Evolutionary conservation across 768 basidiomycete species (phyloP), one percentile per base, ranked within the genome.

Genomic region (Boletus huronensis): DNA sequence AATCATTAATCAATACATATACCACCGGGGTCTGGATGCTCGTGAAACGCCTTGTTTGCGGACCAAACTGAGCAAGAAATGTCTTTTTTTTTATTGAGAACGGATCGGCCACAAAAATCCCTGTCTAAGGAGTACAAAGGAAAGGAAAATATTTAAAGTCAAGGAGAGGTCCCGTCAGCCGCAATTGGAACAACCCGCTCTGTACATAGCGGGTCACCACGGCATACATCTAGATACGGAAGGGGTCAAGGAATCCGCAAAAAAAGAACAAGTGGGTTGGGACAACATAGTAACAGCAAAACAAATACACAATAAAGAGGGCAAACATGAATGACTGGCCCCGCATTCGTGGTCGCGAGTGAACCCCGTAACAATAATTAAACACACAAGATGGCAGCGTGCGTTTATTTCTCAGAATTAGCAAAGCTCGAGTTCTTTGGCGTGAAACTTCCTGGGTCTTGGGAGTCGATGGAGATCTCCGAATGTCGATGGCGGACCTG

Each of bases 401-500:
- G 29, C 11, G 9, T 26, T 59, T 44, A 70, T 53, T 71, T 70
- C 48, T 70, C 69, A 16, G 67, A 67, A 47, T 66, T 55, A 0
- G 44, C 53, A 48, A 71, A 70, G 36, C 57, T 68, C 35, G 61
- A 65, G 36, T 59, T 61, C 35, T 62, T 64, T 6, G 62, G 64
- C 29, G 67, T 67, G 42, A 60, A 57, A 8, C 34, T 44, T 38
- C 55, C 68, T 35, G 59, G 66, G 14, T 68, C 69, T 25, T 64
- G 64, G 1, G 72, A 70, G 36, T 70, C 73, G 36, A 72, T 58
- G 1, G 72, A 73, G 44, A 66, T 60, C 17, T 61, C 62, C 3
- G 72, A 73, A 43, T 63, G 65, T 53, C 62, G 58, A 8, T 74
- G 66, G 16, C 70, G 66, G 6, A 73, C 64, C 25, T 68, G 56